Base-by-base conservation (phyloP, 768 basidiomycete species). In the Amyloporia xantha region DNA sequence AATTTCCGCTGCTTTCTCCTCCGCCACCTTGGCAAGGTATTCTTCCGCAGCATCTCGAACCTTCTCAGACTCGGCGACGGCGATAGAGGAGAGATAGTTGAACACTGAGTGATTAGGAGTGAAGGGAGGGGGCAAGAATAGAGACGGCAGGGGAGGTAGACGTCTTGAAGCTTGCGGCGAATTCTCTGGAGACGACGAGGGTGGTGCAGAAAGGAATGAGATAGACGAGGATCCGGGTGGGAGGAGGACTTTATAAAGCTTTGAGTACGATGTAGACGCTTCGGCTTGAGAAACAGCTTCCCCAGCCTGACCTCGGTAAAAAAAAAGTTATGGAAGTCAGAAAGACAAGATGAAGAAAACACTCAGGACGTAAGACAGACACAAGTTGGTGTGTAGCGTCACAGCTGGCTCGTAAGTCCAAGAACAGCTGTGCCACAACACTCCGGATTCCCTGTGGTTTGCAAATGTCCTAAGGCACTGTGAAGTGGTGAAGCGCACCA, bases 121-220 rank as follows among this genome's bases (percentile, higher is more conserved):
- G 64, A 86, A 90, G 15, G 88, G 87, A 19, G 83, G 78, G 15
- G 86, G 86, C 23, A 81, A 78, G 61, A 88, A 84, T 33, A 90
- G 66, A 4, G 82, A 74, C 33, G 74, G 73, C 53, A 85, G 55
- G 49, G 72, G 64, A 33, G 78, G 74, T 38, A 90, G 68, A 20
- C 30, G 45, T 49, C 51, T 74, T 23, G 50, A 37, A 23, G 52
- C 39, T 19, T 42, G 49, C 13, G 51, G 23, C 30, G 51, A 42
- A 12, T 42, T 46, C 17, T 50, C 40, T 5, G 49, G 41, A 37
- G 36, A 26, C 3, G 56, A 36, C 19, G 11, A 24, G 17, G 30
- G 17, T 13, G 44, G 27, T 20, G 44, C n/a, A 10, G 44, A 27
- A 28, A 30, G 44, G 19, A 24, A 35, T 5, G 33, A 3, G n/a